These are phyloP conservation scores for Parascedosporium putredinis DNA, from an alignment of 2,329 filamentous ascomycete species.

Conservation along the genomic window DNA sequence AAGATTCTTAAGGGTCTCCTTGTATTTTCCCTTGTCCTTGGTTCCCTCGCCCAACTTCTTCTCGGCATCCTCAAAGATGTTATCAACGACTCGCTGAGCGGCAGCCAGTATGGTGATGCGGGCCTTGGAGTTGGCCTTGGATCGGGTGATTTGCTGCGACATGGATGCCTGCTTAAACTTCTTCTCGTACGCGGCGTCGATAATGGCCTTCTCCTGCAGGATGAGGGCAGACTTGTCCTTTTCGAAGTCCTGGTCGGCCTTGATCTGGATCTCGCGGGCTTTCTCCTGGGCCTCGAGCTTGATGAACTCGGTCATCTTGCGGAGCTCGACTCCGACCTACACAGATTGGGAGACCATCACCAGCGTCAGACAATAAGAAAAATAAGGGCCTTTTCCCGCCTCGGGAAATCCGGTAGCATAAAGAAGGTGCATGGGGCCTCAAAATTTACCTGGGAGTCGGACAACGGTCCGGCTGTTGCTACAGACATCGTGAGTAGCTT, in stretches of 20 bases:
- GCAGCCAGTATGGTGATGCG: slow-evolving; percentile 78
- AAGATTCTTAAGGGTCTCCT: slow-evolving; percentile 64
- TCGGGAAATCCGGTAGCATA: not conserved
- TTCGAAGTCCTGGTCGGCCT: slow-evolving; percentile 97
- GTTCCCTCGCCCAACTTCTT: slow-evolving; percentile 56
- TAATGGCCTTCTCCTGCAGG: slow-evolving; percentile 84
- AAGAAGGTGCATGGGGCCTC: not conserved
- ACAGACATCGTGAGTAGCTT: slow-evolving; percentile 64
- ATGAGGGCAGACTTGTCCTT: slow-evolving; percentile 99
- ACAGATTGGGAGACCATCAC: slow-evolving; percentile 9
- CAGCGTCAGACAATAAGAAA: not conserved
- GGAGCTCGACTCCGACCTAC: slow-evolving; percentile 93
- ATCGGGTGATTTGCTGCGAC: slow-evolving; percentile 97
- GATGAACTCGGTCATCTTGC: slow-evolving; percentile 99
- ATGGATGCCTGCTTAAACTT: slow-evolving; percentile 98
- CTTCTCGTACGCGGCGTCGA: slow-evolving; percentile 91
- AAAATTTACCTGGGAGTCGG: slow-evolving; percentile 78
- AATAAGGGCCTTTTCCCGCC: slow-evolving; percentile 11
- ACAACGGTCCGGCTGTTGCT: slow-evolving; percentile 67
- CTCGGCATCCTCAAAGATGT: slow-evolving; percentile 72
- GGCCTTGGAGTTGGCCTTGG: slow-evolving; percentile 92
- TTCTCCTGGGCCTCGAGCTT: slow-evolving; percentile 97
- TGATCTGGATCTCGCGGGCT: slow-evolving; percentile 92
- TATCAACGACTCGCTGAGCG: slow-evolving; percentile 82
- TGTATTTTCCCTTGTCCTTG: slow-evolving; percentile 66